Conservation (phyloP, 305 asterid genomes). For the Caryopteris hybrid region DNA sequence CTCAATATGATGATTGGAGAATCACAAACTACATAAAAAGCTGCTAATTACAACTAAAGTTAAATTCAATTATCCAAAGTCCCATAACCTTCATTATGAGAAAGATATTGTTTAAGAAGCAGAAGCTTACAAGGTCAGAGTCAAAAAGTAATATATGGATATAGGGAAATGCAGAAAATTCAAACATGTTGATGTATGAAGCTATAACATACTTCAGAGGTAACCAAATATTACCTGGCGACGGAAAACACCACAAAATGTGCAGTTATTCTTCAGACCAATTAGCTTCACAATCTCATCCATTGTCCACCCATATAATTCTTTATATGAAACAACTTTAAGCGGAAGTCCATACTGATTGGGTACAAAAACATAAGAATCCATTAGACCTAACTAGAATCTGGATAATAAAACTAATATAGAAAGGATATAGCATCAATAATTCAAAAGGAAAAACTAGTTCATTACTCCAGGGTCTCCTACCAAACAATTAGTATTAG, state of each 20-base stretch:
- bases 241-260: slow-evolving; percentile 96
- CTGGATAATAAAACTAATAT: not conserved
- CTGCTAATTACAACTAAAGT: not conserved
- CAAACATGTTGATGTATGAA: not conserved
- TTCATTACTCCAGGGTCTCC: not conserved
- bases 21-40: not conserved
- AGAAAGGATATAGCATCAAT: slow-evolving; percentile 4
- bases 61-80: not conserved
- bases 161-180: not conserved
- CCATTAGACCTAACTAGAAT: slow-evolving; percentile 7
- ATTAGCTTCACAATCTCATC: slow-evolving; percentile 97
- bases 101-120: not conserved
- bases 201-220: not conserved
- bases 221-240: slow-evolving; percentile 68
- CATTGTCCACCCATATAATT: slow-evolving; percentile 98
- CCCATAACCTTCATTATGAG: slow-evolving; percentile 9
- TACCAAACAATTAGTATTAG: not conserved
- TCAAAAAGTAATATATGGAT: not conserved
- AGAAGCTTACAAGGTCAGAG: not conserved
- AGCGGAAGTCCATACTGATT: slow-evolving; percentile 92
- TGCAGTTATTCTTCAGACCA: slow-evolving; percentile 95
- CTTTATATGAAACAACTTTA: slow-evolving; percentile 90
- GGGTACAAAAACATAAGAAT: not conserved
- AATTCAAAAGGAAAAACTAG: not conserved
- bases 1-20: not conserved